Conservation (phyloP, 257 asterid species). For the Ocimum tenuiflorum region DNA sequence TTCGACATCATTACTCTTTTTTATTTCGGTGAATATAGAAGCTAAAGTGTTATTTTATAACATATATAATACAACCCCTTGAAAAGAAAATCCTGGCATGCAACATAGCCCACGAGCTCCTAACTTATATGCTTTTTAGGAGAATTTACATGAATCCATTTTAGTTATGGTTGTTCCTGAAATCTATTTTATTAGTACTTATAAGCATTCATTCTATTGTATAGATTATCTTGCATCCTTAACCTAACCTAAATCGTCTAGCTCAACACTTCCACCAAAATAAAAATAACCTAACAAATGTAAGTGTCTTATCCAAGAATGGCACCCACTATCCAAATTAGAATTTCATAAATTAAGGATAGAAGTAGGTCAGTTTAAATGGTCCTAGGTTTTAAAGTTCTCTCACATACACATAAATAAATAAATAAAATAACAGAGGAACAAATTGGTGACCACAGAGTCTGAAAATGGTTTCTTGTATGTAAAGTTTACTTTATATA, state of each 20-base stretch:
- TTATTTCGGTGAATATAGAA: too few relatives aligned
- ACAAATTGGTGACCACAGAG: neutral
- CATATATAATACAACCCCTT: too few relatives aligned
- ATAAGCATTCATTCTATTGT: neutral
- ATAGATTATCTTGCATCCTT: slow-evolving; percentile 1
- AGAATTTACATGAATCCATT: too few relatives aligned
- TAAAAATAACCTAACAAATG: slow-evolving; percentile 6
- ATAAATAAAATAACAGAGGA: too few relatives aligned
- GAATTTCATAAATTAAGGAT: neutral
- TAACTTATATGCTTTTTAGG: too few relatives aligned
- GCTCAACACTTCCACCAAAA: neutral
- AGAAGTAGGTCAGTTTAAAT: neutral
- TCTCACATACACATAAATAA: neutral
- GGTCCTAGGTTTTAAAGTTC: slow-evolving; percentile 18
- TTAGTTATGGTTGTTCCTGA: too few relatives aligned
- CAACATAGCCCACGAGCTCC: too few relatives aligned
- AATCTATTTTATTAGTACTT: neutral
- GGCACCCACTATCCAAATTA: neutral
- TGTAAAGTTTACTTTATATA: slow-evolving; percentile 10
- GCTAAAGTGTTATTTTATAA: too few relatives aligned
- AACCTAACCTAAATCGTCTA: neutral
- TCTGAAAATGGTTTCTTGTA: neutral
- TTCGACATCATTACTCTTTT: too few relatives aligned
- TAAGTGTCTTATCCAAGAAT: slow-evolving; percentile 7
- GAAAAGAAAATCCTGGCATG: too few relatives aligned